Conservation (phyloP, 164 flowering plant genomes). For the Santalum album region DNA sequence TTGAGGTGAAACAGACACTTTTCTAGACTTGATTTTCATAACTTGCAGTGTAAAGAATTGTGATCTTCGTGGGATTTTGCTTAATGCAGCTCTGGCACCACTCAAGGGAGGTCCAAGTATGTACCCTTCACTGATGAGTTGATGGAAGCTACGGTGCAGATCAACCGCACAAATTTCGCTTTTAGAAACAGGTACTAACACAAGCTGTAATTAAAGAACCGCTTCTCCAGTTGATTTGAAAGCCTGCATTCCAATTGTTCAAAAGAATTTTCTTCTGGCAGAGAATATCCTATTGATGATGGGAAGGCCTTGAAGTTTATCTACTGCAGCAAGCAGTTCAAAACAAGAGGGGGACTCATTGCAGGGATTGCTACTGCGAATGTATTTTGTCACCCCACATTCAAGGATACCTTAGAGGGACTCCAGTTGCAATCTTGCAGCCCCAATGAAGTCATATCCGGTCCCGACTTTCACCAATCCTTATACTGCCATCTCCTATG, state of each 20-base stretch:
- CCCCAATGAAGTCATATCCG: constrained; percentile 91
- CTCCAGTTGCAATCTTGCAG: constrained; percentile 62
- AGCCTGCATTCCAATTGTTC: too few species aligned
- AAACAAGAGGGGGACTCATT: constrained; percentile 64
- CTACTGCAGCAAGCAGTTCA: constrained; percentile 76
- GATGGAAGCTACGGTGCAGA: constrained; percentile 58
- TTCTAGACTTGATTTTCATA: too few species aligned
- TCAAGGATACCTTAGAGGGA: constrained; percentile 48
- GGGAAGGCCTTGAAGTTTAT: constrained; percentile 79
- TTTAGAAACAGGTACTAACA: constrained; percentile 66
- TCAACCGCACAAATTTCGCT: constrained; percentile 67
- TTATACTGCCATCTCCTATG: constrained; percentile 87
- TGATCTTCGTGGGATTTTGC: too few species aligned
- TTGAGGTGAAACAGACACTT: constrained; percentile 39
- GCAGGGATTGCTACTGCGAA: constrained; percentile 84
- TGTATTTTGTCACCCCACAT: constrained; percentile 47
- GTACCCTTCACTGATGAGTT: constrained; percentile 76
- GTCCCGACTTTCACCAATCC: constrained; percentile 72
- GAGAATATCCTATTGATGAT: constrained; percentile 64
- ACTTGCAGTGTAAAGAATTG: too few species aligned
- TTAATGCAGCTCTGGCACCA: constrained; percentile 78
- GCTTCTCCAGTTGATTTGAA: too few species aligned
- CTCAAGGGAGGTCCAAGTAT: constrained; percentile 76
- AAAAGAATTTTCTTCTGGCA: constrained; percentile 18
- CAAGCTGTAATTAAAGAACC: background rate